Conservation (phyloP, 176 grass and related monocot genomes). For the Paspalum vaginatum region DNA sequence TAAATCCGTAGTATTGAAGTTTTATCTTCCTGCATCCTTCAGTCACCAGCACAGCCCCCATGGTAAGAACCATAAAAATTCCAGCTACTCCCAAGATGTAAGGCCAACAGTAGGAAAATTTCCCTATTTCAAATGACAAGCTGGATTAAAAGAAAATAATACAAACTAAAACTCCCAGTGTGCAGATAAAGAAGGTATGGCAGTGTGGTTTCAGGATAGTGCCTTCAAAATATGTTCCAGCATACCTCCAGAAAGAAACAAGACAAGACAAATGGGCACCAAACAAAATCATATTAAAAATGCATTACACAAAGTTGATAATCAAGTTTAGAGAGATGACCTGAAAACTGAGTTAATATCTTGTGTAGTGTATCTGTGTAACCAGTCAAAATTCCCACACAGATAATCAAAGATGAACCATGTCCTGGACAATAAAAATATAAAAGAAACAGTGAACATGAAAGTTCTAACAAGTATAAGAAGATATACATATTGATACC, state of each 20-base stretch:
- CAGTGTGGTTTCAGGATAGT: not conserved
- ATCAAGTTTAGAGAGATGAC: conserved; percentile 40
- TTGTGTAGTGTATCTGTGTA: conserved; percentile 94
- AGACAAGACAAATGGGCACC: not conserved
- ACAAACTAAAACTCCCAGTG: not conserved
- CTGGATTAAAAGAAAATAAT: conserved; percentile 28
- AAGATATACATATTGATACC: conserved; percentile 19
- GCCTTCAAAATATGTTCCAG: conserved; percentile 12
- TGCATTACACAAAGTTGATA: not conserved
- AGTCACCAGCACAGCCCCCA: conserved; percentile 93
- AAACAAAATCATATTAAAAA: conserved; percentile 16
- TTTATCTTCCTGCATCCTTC: conserved; percentile 99
- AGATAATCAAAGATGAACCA: conserved; percentile 98
- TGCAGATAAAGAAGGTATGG: not conserved
- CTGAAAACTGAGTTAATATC: conserved; percentile 91
- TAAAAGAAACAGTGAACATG: conserved; percentile 41
- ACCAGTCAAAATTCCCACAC: conserved; percentile 92
- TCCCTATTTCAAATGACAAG: conserved; percentile 57
- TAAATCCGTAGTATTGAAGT: conserved; percentile 95
- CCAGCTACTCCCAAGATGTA: conserved; percentile 77
- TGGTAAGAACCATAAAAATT: conserved; percentile 80
- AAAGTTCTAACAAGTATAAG: conserved; percentile 34
- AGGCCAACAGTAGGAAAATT: conserved; percentile 63
- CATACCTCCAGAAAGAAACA: conserved; percentile 33
- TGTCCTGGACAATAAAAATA: conserved; percentile 62